A percentile compares a stretch with the other conserved stretches of the same genome.
phyloP scores from a whole-genome alignment of 495 filamentous ascomycete species.

The Delitschia confertaspora region DNA sequence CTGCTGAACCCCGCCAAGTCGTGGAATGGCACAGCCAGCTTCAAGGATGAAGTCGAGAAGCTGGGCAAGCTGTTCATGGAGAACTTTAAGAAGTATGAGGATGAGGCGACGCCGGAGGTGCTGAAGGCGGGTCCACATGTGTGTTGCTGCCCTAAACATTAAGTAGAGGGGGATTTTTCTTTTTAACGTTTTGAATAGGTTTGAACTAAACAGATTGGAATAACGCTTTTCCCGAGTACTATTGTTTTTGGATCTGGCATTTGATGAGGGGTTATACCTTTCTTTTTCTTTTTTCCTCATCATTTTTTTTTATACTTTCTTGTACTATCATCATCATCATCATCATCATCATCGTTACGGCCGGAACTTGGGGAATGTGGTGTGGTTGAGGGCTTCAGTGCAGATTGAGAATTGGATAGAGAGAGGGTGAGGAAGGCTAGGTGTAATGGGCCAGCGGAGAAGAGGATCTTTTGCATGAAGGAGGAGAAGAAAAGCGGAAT shows the following conservation, averaged over 20 bases:
- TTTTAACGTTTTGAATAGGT: conserved; percentile 15
- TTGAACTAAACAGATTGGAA: conserved; percentile 11
- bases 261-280: not conserved
- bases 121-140: conserved; percentile 55
- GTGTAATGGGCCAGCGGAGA: no score
- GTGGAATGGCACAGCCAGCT: conserved; percentile 75
- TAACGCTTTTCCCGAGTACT: no score
- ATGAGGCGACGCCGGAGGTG: conserved; percentile 78
- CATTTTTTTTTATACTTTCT: not conserved
- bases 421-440: no score
- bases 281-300: not conserved
- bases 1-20: conserved; percentile 88
- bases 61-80: conserved; percentile 79
- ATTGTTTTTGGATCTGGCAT: not conserved
- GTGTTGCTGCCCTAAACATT: conserved; percentile 29
- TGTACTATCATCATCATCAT: no score
- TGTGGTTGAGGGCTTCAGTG: no score
- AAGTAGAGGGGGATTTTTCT: conserved; percentile 5
- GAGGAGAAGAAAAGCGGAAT: no score
- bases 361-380: no score
- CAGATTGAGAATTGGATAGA: no score
- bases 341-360: no score
- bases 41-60: conserved; percentile 80
- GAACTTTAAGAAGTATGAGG: conserved; percentile 94
- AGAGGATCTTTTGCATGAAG: no score